Evolutionary conservation across 495 filamentous ascomycete species (phyloP), one percentile per base, ranked within the genome.

Genomic region (Lichina pygmaea): DNA sequence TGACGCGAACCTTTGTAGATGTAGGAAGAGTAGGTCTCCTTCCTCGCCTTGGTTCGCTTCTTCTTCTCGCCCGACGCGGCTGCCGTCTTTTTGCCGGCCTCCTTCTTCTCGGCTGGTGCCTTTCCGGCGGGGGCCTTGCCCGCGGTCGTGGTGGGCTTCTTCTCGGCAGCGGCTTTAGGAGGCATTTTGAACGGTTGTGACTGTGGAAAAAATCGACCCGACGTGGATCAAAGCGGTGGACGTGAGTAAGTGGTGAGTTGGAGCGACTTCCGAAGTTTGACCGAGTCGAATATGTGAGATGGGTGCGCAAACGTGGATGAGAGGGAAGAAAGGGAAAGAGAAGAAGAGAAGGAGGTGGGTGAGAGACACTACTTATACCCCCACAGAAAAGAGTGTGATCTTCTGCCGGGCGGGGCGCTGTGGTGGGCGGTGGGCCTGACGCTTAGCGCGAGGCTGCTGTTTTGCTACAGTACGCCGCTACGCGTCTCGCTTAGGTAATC

Each of bases 41-140:
- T 94, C 66, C 89, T 78, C 54, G 89, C 79, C 86, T 97, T 97
- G 73, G 83, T 92, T 56, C 91, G 83, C 85, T 97, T 97, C 81
- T 95, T 97, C 84, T 97, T 95, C 49, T 95, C 89, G 49, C 86
- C 89, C 58, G 82, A 68, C 37, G 84, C 73, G 36, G 89, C 83
- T 54, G 73, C 64, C 39, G 89, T 93, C 78, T 94, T 97, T 82
- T 97, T 97, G 69, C 86, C 86, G 51, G 86, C 91, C 62, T 94
- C 86, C 78, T 95, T 93, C 79, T 95, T 94, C 76, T 94, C 86
- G 58, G 81, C 78, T 39, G 81, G 76, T 17, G 78, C 77, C 65
- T 82, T 83, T 58, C 78, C 78, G 59, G 83, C 86, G 39, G 89
- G 89, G 53, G 86, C 86, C 84, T 97, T 97, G 68, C 77, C 79